Conservation (phyloP, 139 green algal species). For the Coelastrella sp. region DNA sequence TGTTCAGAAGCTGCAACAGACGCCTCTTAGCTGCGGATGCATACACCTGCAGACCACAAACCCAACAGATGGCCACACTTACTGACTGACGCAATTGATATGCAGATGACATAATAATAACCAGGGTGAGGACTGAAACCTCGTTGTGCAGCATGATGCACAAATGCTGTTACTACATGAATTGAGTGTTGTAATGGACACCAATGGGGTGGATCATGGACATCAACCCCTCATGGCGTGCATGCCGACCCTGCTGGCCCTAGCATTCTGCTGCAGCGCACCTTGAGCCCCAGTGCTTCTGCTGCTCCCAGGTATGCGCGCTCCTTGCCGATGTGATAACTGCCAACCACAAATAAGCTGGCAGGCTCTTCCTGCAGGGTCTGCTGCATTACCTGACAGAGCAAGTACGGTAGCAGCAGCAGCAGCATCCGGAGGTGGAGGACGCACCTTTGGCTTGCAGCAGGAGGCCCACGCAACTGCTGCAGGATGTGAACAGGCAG, state of each 20-base stretch:
- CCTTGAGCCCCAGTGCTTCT: constrained; percentile 58
- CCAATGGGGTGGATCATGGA: too few species aligned
- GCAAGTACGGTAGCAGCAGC: not conserved
- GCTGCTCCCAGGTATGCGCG: constrained; percentile 74
- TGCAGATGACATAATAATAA: too few species aligned
- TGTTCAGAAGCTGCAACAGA: constrained; percentile 70
- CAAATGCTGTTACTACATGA: too few species aligned
- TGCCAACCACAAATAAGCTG: constrained; percentile 73
- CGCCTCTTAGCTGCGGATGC: constrained; percentile 64
- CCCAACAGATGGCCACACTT: too few species aligned
- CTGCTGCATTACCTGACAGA: constrained; percentile 54
- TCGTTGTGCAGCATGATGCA: too few species aligned
- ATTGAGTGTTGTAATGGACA: too few species aligned
- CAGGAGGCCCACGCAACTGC: not conserved
- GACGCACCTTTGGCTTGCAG: not conserved
- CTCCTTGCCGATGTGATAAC: constrained; percentile 89
- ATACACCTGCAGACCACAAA: constrained; percentile 43
- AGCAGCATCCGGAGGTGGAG: not conserved
- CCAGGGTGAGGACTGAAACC: too few species aligned
- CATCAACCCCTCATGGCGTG: not conserved
- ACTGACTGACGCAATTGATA: too few species aligned
- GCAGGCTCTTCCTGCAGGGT: constrained; percentile 48
- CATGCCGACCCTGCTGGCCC: not conserved
- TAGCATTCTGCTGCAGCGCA: constrained; percentile 5
- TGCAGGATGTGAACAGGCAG: not conserved